phyloP scores from a whole-genome alignment of 2,329 filamentous ascomycete species.

The Mollisia scopiformis region DNA sequence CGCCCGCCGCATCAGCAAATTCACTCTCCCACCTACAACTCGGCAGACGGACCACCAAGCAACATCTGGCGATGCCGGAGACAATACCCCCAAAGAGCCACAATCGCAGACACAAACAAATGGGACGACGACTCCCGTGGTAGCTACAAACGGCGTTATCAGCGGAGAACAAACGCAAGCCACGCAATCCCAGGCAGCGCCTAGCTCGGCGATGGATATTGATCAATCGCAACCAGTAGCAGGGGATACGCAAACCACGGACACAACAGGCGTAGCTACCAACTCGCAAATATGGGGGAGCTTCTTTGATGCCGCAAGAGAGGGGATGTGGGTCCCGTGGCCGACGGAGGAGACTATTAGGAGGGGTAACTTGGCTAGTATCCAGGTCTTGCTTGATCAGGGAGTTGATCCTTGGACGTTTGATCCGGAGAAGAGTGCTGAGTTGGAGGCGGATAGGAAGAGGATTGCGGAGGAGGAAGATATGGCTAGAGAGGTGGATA shows the following conservation, averaged over 20 bases:
- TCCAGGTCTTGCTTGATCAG: conserved; percentile 63
- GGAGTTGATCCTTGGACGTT: conserved; percentile 64
- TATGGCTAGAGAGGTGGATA: conserved; percentile 29
- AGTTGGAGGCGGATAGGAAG: conserved; percentile 38
- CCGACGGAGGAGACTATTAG: conserved; percentile 72
- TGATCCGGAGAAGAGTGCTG: conserved; percentile 52
- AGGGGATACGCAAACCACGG: conserved; percentile 19
- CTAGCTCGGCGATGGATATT: conserved; percentile 24
- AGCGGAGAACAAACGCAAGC: conserved; percentile 9
- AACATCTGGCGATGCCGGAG: conserved; percentile 4
- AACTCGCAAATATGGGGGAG: conserved; percentile 38
- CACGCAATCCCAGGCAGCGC: not conserved
- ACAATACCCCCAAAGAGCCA: conserved; percentile 26
- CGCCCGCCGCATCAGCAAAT: conserved; percentile 78
- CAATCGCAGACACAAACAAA: conserved; percentile 31
- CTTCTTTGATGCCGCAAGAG: conserved; percentile 56
- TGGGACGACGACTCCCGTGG: conserved; percentile 30
- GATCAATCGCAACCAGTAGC: conserved; percentile 29
- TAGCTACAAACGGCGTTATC: conserved; percentile 28
- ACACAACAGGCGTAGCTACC: conserved; percentile 25
- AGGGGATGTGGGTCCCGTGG: conserved; percentile 74
- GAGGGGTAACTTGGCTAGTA: conserved; percentile 66
- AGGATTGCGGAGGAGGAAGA: conserved; percentile 37
- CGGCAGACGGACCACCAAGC: conserved; percentile 25
- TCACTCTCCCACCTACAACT: conserved; percentile 62